Evolutionary conservation across 257 asterid species (phyloP).

Genomic region (Forsythia viridissima): DNA sequence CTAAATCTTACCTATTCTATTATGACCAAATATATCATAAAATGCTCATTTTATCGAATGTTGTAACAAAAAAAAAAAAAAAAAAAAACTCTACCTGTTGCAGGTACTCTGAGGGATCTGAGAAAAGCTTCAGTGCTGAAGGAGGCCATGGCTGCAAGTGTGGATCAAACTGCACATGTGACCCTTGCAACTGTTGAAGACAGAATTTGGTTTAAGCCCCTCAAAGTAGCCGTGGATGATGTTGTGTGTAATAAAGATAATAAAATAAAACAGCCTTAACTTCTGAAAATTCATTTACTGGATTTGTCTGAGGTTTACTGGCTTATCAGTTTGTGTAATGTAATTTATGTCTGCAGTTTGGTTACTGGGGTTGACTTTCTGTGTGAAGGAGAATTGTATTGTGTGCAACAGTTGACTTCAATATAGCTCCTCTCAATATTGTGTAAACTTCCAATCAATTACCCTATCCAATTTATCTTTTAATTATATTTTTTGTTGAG

Average conservation of each 20-base stretch:
- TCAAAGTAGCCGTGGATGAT: not conserved
- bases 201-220: not conserved
- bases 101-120: not conserved
- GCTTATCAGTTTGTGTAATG: not conserved
- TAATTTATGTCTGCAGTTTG: not conserved
- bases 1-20: too few species aligned
- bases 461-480: not conserved
- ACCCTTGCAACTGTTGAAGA: slow-evolving; percentile 21
- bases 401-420: too few species aligned
- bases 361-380: not conserved
- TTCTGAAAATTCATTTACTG: not conserved
- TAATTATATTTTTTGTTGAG: too few species aligned
- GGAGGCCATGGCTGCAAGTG: slow-evolving; percentile 21
- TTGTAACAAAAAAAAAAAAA: too few species aligned
- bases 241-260: not conserved
- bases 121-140: not conserved
- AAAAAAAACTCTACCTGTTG: too few species aligned
- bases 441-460: not conserved
- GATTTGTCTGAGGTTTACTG: not conserved
- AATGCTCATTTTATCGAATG: too few species aligned
- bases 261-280: not conserved
- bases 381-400: not conserved
- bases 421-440: too few species aligned
- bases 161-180: slow-evolving; percentile 28
- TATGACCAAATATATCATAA: too few species aligned